Conservation (phyloP, 176 grass and related monocot species). For the Phragmites australis region DNA sequence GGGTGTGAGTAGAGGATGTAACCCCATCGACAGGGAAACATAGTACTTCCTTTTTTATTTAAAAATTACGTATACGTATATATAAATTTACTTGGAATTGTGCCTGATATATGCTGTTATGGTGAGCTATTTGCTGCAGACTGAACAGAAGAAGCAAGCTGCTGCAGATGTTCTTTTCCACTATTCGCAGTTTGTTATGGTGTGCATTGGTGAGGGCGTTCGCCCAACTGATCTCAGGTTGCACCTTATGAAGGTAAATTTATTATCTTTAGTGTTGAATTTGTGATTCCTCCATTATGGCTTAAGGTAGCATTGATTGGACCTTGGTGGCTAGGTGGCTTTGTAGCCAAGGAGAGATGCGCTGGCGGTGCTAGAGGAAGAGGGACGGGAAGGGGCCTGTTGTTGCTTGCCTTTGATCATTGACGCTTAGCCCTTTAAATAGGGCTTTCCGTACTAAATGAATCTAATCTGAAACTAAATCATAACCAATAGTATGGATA, state of each 20-base stretch:
- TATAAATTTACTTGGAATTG: background rate
- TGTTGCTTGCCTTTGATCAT: background rate
- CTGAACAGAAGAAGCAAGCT: slow-evolving; percentile 83
- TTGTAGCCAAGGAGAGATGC: background rate
- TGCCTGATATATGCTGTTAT: slow-evolving; percentile 25
- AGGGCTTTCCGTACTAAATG: background rate
- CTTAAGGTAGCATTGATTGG: background rate
- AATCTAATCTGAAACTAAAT: background rate
- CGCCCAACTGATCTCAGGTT: slow-evolving; percentile 84
- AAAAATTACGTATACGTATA: background rate
- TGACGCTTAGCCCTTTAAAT: background rate
- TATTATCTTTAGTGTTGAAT: background rate
- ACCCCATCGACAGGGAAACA: no score
- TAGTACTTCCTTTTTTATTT: no score
- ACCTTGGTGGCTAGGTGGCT: background rate
- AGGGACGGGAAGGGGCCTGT: no score
- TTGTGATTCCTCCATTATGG: slow-evolving; percentile 5
- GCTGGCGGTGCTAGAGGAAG: no score
- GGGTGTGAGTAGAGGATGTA: background rate
- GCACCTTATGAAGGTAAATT: slow-evolving; percentile 91
- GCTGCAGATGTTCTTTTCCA: slow-evolving; percentile 83
- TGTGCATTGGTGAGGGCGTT: slow-evolving; percentile 92
- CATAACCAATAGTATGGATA: background rate
- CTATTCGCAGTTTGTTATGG: slow-evolving; percentile 92
- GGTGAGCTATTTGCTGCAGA: slow-evolving; percentile 51